Percentiles rank a stretch among this genome's conserved stretches.
Evolutionary conservation across 441 rosid species (phyloP).

Genomic region (Erodium texanum): DNA sequence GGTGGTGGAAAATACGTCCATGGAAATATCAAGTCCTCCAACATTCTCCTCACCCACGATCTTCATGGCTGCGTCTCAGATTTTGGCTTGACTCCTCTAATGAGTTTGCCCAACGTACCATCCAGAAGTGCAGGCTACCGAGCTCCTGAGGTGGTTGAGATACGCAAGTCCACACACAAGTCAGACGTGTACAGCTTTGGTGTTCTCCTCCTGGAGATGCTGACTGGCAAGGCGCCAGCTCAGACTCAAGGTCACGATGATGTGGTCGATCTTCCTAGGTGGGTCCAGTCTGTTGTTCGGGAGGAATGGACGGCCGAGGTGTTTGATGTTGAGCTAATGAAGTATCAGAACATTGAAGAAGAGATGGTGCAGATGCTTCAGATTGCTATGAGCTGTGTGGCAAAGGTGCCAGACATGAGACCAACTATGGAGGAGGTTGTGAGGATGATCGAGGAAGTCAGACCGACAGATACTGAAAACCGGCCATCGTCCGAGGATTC

Average conservation of each 20-base stretch:
- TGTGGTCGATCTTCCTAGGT: conserved; percentile 56
- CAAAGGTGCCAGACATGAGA: conserved; percentile 45
- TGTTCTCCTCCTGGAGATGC: conserved; percentile 54
- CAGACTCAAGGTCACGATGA: conserved; percentile 49
- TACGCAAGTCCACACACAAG: conserved; percentile 44
- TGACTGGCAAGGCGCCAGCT: conserved; percentile 61
- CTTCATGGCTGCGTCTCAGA: conserved; percentile 51
- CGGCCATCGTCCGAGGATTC: conserved; percentile 39
- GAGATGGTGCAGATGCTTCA: conserved; percentile 78
- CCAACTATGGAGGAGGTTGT: conserved; percentile 55
- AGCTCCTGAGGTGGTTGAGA: conserved; percentile 56
- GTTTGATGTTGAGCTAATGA: conserved; percentile 56
- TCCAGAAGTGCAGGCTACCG: conserved; percentile 53
- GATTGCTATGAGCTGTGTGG: conserved; percentile 63
- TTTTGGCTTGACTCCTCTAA: conserved; percentile 49
- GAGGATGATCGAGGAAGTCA: conserved; percentile 53
- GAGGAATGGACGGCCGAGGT: conserved; percentile 86
- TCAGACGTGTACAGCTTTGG: conserved; percentile 65
- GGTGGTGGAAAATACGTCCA: conserved; percentile 45
- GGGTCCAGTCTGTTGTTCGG: conserved; percentile 73
- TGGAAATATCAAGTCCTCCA: conserved; percentile 65
- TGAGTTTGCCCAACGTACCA: conserved; percentile 30
- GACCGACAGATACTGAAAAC: conserved; percentile 42
- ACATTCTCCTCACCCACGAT: conserved; percentile 50
- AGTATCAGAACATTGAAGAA: conserved; percentile 49